Percentiles rank a stretch among this genome's conserved stretches.
Evolutionary conservation across 1,139 yeast species (phyloP).

Genomic region (Hansenula sp.): DNA sequence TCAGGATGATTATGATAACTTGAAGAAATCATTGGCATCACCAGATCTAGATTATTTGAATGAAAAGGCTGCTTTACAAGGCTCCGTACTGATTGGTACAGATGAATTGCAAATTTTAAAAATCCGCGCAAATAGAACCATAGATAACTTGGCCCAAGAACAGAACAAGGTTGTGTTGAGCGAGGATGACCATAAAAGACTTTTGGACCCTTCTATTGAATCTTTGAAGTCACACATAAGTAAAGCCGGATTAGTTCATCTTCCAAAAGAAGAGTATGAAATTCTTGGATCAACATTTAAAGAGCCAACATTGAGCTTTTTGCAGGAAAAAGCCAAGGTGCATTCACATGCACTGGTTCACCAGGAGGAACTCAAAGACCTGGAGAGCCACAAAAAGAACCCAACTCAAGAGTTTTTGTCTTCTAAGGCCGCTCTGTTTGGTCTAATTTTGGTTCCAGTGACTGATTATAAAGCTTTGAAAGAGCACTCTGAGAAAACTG

Average conservation of each 20-base stretch:
- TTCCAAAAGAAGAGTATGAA: conserved; percentile 32
- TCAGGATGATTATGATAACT: conserved; percentile 18
- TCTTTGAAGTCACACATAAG: conserved; percentile 30
- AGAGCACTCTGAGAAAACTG: background rate
- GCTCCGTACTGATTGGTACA: background rate
- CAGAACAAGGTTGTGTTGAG: conserved; percentile 14
- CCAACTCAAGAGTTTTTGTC: conserved; percentile 24
- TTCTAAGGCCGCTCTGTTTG: conserved; percentile 3
- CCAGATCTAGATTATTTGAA: conserved; percentile 18
- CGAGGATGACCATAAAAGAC: conserved; percentile 9
- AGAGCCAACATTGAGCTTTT: conserved; percentile 13
- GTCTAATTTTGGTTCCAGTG: background rate
- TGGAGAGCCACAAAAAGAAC: conserved; percentile 4
- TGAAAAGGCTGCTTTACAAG: conserved; percentile 11
- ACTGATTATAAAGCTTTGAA: background rate
- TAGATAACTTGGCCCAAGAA: conserved; percentile 9
- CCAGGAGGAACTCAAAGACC: background rate
- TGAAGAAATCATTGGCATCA: conserved; percentile 22
- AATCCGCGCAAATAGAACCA: background rate
- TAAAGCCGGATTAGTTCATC: conserved; percentile 39
- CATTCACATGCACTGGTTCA: conserved; percentile 6
- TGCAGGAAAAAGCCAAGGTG: conserved; percentile 11
- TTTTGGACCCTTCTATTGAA: conserved; percentile 17
- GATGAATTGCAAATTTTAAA: background rate
- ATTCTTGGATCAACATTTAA: conserved; percentile 16